phyloP scores from a whole-genome alignment of 305 asterid genomes.

The Fraxinus ornus region DNA sequence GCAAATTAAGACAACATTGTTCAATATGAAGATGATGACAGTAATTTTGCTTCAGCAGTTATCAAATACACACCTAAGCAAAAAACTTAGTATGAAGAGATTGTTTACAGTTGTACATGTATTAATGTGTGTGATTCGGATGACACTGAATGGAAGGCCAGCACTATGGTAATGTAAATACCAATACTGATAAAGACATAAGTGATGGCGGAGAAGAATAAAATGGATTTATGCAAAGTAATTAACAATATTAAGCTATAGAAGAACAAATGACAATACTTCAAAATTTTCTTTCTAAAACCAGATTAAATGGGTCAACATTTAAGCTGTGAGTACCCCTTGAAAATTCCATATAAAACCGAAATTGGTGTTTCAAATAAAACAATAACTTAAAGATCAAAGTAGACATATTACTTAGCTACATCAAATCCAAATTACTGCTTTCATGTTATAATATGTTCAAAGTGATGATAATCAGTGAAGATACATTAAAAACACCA shows the following conservation, averaged over 20 bases:
- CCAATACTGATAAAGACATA: background rate
- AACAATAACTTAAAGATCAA: background rate
- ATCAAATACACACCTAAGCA: background rate
- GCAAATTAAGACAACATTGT: slow-evolving; percentile 20
- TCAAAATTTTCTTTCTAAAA: background rate
- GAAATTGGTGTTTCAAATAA: background rate
- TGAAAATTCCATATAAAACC: background rate
- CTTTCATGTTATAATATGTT: background rate
- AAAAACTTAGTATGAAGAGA: background rate
- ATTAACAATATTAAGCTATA: background rate
- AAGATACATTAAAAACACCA: background rate
- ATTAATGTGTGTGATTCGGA: background rate
- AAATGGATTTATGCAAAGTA: background rate
- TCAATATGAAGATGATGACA: background rate
- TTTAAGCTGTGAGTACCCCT: background rate
- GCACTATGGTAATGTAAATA: background rate
- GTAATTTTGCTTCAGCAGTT: background rate
- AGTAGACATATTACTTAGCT: background rate
- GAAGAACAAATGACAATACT: slow-evolving; percentile 1
- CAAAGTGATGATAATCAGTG: background rate
- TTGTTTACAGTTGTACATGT: background rate
- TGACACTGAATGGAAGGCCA: background rate
- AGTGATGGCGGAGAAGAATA: background rate
- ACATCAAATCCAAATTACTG: background rate
- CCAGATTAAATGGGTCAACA: background rate